Percentiles rank a stretch among this genome's conserved stretches.
These are phyloP conservation scores for Endotrypanum monterogeii DNA, from an alignment of 208 protist species.

Conservation along the genomic window DNA sequence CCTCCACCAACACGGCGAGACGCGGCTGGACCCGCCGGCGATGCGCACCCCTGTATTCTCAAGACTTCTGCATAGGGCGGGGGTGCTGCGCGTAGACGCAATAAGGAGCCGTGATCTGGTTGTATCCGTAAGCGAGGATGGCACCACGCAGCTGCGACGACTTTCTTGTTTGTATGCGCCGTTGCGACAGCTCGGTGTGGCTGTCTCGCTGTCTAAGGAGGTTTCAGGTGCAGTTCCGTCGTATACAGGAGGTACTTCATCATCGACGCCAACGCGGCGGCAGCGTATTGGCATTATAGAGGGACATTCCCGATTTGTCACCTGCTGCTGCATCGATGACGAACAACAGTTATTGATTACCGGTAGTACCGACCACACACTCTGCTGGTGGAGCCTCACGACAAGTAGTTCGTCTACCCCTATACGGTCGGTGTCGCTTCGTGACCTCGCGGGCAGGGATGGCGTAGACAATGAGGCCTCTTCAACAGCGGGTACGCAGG, in stretches of 20 bases:
- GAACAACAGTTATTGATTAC: conserved; percentile 60
- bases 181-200: conserved; percentile 54
- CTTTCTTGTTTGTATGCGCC: conserved; percentile 63
- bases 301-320: conserved; percentile 70
- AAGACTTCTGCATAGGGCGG: conserved; percentile 40
- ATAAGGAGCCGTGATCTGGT: conserved; percentile 54
- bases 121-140: conserved; percentile 74
- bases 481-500: background rate
- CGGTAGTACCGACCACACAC: conserved; percentile 67
- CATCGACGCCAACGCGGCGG: background rate
- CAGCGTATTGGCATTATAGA: background rate
- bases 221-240: background rate
- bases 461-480: background rate
- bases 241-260: background rate
- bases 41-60: conserved; percentile 52
- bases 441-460: conserved; percentile 20
- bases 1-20: conserved; percentile 36
- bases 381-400: conserved; percentile 69
- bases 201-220: conserved; percentile 13
- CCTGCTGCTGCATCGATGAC: conserved; percentile 62
- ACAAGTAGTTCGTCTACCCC: conserved; percentile 26
- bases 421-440: conserved; percentile 59
- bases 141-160: conserved; percentile 61
- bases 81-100: conserved; percentile 61
- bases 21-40: conserved; percentile 59